Conservation (phyloP, 805 yeast genomes). For the Sugiyamaella smithiae region DNA sequence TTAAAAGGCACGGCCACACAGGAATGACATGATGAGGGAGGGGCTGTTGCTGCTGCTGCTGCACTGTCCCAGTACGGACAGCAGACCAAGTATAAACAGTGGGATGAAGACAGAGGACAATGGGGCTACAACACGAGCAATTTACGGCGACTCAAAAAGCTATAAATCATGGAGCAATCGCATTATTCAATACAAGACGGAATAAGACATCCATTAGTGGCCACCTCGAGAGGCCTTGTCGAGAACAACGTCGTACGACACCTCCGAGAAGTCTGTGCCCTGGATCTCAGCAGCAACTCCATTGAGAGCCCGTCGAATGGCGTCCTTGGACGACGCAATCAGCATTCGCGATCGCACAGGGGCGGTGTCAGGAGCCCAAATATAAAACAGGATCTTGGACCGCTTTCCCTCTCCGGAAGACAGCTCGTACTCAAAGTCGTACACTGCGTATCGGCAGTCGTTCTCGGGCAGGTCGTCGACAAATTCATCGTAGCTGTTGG, state of each 20-base stretch:
- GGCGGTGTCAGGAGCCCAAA: slow-evolving; percentile 99
- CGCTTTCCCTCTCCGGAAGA: slow-evolving; percentile 92
- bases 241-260: slow-evolving; percentile 87
- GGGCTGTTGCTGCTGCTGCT: too few relatives aligned
- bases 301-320: slow-evolving; percentile 93
- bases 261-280: slow-evolving; percentile 98
- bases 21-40: too few relatives aligned
- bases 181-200: neutral
- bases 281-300: slow-evolving; percentile 94
- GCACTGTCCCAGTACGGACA: too few relatives aligned
- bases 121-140: too few relatives aligned
- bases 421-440: slow-evolving; percentile 93
- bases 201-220: too few relatives aligned
- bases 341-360: slow-evolving; percentile 93
- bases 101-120: too few relatives aligned
- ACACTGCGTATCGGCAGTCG: slow-evolving; percentile 94
- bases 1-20: too few relatives aligned
- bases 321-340: slow-evolving; percentile 97
- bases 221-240: slow-evolving; percentile 85
- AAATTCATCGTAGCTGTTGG: slow-evolving; percentile 77
- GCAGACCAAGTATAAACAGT: too few relatives aligned
- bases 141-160: too few relatives aligned
- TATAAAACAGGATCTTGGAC: slow-evolving; percentile 64
- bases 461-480: slow-evolving; percentile 88
- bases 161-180: too few relatives aligned